These are phyloP conservation scores for Candida verbasci DNA, from an alignment of 805 yeast species.

Conservation along the genomic window DNA sequence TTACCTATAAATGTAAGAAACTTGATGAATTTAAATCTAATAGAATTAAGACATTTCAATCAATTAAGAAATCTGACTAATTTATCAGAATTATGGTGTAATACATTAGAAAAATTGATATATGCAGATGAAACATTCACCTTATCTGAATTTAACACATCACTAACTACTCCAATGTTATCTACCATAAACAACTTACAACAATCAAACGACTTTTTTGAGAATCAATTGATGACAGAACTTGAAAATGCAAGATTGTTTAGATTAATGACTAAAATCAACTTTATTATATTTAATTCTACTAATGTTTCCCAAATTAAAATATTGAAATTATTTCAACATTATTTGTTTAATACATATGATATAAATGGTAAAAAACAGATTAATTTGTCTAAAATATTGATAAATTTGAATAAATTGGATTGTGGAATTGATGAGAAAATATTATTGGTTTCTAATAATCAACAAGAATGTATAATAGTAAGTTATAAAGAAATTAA, in stretches of 20 bases:
- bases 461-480: conserved; percentile 80
- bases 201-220: conserved; percentile 53
- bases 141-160: conserved; percentile 20
- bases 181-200: conserved; percentile 47
- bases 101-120: conserved; percentile 33
- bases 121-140: conserved; percentile 17
- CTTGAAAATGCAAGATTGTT: conserved; percentile 86
- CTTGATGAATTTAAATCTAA: conserved; percentile 6
- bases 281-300: conserved; percentile 67
- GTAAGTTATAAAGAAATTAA: conserved; percentile 81
- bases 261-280: conserved; percentile 75
- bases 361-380: conserved; percentile 67
- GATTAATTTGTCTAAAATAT: conserved; percentile 76
- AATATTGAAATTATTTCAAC: conserved; percentile 60
- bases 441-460: conserved; percentile 52
- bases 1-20: conserved; percentile 24
- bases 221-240: conserved; percentile 61
- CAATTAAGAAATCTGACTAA: conserved; percentile 7
- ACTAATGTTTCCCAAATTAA: conserved; percentile 43
- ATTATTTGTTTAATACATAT: conserved; percentile 79
- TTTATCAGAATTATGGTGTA: conserved; percentile 44
- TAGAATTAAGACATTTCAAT: conserved; percentile 11
- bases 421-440: conserved; percentile 91
- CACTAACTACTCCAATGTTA: conserved; percentile 35
- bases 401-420: conserved; percentile 75